Conservation (phyloP, 768 basidiomycete species). For the Mycena metata region DNA sequence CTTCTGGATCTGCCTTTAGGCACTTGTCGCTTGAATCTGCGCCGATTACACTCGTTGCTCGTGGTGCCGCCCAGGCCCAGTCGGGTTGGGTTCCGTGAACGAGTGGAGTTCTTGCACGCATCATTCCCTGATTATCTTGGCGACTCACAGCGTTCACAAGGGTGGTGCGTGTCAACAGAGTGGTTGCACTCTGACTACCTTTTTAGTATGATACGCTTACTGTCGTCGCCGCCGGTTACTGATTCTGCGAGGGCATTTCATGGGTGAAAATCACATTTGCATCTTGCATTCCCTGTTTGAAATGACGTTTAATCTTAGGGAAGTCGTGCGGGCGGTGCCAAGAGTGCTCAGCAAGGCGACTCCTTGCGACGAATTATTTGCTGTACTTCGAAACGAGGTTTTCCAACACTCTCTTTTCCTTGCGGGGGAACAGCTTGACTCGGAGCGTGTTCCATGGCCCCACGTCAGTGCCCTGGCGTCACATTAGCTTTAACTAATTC, state of each 20-base stretch:
- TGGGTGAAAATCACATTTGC: background rate
- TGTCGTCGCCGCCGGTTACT: background rate
- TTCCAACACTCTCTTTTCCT: slow-evolving; percentile 4
- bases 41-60: background rate
- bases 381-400: background rate
- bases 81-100: too few relatives aligned
- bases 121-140: slow-evolving; percentile 3
- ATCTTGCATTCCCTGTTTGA: background rate
- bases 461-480: background rate
- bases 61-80: background rate
- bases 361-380: too few relatives aligned
- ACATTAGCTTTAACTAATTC: background rate
- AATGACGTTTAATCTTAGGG: background rate
- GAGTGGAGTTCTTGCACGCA: background rate
- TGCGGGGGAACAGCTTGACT: background rate
- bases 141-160: background rate
- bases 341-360: too few relatives aligned
- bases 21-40: background rate
- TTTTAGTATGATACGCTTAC: background rate
- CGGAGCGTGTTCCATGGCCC: background rate
- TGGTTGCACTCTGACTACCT: background rate
- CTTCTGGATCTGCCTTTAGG: background rate
- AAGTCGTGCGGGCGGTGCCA: too few relatives aligned
- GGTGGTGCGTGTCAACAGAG: background rate
- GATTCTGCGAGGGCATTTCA: background rate